phyloP scores from a whole-genome alignment of 495 filamentous ascomycete genomes.

The Barbatosphaeria neglecta region DNA sequence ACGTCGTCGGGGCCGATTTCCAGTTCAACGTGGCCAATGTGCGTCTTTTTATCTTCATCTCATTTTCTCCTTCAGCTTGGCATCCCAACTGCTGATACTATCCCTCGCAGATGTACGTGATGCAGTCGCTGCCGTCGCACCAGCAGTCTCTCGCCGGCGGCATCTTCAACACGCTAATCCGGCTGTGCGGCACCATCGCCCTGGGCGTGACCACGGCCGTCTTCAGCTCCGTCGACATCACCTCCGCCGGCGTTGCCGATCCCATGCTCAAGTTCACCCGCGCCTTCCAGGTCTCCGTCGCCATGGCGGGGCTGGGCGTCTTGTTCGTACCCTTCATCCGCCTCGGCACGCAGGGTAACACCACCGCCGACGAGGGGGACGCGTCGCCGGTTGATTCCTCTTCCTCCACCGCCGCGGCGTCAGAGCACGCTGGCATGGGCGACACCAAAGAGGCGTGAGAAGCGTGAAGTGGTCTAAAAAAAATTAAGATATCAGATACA shows the following conservation, averaged over 20 bases:
- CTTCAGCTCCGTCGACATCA: conserved; percentile 22
- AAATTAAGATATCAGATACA: too few species aligned
- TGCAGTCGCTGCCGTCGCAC: conserved; percentile 40
- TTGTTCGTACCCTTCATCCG: conserved; percentile 29
- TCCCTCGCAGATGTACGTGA: conserved; percentile 40
- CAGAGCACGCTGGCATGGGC: background rate
- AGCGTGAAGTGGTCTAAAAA: too few species aligned
- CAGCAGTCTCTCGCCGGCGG: conserved; percentile 48
- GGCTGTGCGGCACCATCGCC: conserved; percentile 38
- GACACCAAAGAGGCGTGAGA: background rate
- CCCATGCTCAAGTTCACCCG: conserved; percentile 27
- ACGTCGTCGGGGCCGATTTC: conserved; percentile 45
- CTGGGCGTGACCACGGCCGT: conserved; percentile 43
- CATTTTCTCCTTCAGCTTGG: background rate
- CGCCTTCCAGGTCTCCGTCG: conserved; percentile 46
- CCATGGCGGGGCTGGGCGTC: conserved; percentile 33
- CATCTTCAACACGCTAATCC: conserved; percentile 46
- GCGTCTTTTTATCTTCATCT: conserved; percentile 7
- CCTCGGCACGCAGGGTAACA: conserved; percentile 30
- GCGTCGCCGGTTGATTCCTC: background rate
- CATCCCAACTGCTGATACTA: too few species aligned
- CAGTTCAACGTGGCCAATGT: conserved; percentile 54
- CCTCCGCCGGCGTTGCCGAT: conserved; percentile 18
- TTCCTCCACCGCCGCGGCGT: background rate
- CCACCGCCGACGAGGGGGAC: conserved; percentile 6